Evolutionary conservation across 2,329 filamentous ascomycete species (phyloP), one percentile per base, ranked within the genome.

Genomic region (Pseudogymnoascus sp.): DNA sequence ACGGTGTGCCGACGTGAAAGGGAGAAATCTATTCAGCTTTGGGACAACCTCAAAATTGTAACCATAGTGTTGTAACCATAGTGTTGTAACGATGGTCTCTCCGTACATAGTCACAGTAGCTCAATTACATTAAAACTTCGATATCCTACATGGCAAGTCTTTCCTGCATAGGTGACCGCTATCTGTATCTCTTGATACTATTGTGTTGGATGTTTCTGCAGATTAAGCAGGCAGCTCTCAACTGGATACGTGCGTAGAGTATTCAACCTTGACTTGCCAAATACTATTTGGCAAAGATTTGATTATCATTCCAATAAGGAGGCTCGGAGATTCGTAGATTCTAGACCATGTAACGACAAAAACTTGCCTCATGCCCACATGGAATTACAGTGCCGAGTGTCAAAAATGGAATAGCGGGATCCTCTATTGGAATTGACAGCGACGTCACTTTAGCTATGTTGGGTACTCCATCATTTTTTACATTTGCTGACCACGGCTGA

Each of bases 1-100:
- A 61, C 65, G 63, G 39, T 63, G 65, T 47, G 34, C 28, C 2
- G 66, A 59, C 22, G 67, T 69, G 5, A 67, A 69, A 39, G 71
- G 70, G n/a, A 70, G 73, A 57, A 77, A 76, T 66, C 39, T 76
- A 22, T 78, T 78, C 64, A 62, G 63, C 12, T 67, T 72, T 62
- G 63, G 60, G 54, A 64, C 60, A 28, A 61, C 43, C 3, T 47
- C 60, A 9, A 66, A 65, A 57, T 59, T 66, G 59, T 66, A 62
- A 35, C 38, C 28, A 41, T n/a, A 11, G 39, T 22, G 38, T 22
- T 4, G 38, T 41, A n/a, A n/a, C n/a, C n/a, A n/a, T n/a, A n/a
- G n/a, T n/a, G n/a, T n/a, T n/a, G n/a, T n/a, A 43, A 43, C 12
- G 12, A 43, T 43, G 2, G 5, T 25, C 39, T n/a, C 20, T 25